These are phyloP conservation scores for Colletotrichum caudatum DNA, from an alignment of 2,329 filamentous ascomycete genomes.

Conservation along the genomic window DNA sequence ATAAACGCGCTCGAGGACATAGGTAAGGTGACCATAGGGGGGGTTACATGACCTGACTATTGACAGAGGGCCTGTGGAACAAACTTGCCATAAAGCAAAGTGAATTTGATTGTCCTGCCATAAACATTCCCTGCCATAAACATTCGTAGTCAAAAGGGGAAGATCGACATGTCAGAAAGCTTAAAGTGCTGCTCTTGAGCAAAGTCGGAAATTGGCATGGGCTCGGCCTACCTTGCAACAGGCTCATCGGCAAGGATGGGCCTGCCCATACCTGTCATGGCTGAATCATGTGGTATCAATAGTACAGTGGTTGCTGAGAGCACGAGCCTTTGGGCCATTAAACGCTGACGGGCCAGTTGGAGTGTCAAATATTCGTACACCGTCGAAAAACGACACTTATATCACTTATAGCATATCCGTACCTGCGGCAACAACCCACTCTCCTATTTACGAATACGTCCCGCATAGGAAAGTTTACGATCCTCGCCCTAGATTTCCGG, in stretches of 20 bases:
- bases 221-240: background rate
- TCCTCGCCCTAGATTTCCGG: too few species aligned
- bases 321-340: conserved; percentile 10
- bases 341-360: too few species aligned
- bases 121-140: background rate
- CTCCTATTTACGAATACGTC: too few species aligned
- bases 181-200: conserved; percentile 18
- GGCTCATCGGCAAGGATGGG: conserved; percentile 18
- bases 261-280: background rate
- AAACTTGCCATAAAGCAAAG: background rate
- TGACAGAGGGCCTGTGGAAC: too few species aligned
- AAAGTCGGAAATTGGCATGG: conserved; percentile 24
- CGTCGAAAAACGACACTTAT: too few species aligned
- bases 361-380: too few species aligned
- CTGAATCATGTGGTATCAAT: conserved; percentile 8
- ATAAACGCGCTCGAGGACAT: too few species aligned
- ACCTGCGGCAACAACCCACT: too few species aligned
- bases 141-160: background rate
- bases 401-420: too few species aligned
- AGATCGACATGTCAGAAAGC: conserved; percentile 25
- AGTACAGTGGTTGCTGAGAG: background rate
- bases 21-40: too few species aligned
- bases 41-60: too few species aligned
- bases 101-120: background rate
- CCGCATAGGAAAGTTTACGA: too few species aligned